Percentiles rank a stretch among this genome's conserved stretches.
Conservation (phyloP, 257 asterid species). For the Solanum paucissectum region DNA sequence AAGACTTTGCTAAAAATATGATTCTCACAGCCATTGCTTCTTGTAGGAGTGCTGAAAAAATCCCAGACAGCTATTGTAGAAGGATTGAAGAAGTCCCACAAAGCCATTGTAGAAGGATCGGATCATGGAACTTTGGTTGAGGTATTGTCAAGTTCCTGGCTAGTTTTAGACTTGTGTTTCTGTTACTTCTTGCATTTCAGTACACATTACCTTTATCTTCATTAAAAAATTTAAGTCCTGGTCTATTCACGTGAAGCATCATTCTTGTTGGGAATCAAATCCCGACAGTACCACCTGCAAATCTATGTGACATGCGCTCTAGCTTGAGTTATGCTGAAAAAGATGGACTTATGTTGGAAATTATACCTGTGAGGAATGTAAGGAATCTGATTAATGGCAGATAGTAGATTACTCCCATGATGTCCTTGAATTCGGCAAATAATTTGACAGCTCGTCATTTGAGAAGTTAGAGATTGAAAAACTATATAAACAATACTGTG, state of each 20-base stretch:
- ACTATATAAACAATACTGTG: background rate
- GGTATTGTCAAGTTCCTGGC: slow-evolving; percentile 25
- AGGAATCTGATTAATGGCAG: background rate
- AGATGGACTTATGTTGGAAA: background rate
- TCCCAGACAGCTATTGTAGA: slow-evolving; percentile 48
- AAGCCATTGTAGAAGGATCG: slow-evolving; percentile 37
- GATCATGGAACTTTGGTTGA: slow-evolving; percentile 27
- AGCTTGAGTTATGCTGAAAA: background rate
- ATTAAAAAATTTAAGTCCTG: background rate
- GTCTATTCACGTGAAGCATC: background rate
- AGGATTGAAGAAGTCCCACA: slow-evolving; percentile 48
- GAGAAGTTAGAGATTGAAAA: background rate
- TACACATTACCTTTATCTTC: background rate
- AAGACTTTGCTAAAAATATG: background rate
- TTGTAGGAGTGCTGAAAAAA: slow-evolving; percentile 71
- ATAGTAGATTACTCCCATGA: background rate
- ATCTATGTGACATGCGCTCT: background rate
- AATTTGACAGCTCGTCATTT: background rate
- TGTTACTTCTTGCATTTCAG: background rate
- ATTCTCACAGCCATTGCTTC: slow-evolving; percentile 4
- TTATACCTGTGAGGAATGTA: background rate
- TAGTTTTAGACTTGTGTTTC: background rate
- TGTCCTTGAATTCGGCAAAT: background rate
- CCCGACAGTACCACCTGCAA: background rate
- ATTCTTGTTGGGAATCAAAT: background rate